Percentiles rank a stretch among this genome's conserved stretches.
Evolutionary conservation across 2,329 filamentous ascomycete genomes (phyloP).

Genomic region (Aspergillus quadrilineatus): DNA sequence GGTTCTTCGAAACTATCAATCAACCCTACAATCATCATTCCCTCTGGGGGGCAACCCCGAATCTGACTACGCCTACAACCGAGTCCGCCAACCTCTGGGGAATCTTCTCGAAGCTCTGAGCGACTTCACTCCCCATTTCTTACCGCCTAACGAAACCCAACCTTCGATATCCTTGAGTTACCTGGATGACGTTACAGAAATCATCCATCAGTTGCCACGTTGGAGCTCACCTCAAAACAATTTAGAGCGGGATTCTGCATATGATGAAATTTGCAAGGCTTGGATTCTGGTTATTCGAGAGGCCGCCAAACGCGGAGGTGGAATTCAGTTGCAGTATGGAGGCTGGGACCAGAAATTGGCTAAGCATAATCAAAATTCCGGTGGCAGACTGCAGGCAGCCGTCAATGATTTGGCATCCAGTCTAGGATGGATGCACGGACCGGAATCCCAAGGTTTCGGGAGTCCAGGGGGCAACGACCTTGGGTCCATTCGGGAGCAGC

Average conservation of each 20-base stretch:
- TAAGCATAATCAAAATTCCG: conserved; percentile 84
- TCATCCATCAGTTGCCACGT: conserved; percentile 84
- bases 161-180: conserved; percentile 80
- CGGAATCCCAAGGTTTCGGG: conserved; percentile 28
- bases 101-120: conserved; percentile 84
- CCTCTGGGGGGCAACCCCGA: conserved; percentile 80
- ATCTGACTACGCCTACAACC: conserved; percentile 92
- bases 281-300: conserved; percentile 92
- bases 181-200: conserved; percentile 82
- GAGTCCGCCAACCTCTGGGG: conserved; percentile 76
- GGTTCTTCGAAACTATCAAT: conserved; percentile 79
- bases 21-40: conserved; percentile 72
- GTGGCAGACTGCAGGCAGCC: conserved; percentile 76
- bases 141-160: conserved; percentile 86
- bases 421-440: conserved; percentile 73
- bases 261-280: conserved; percentile 91
- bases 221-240: conserved; percentile 89
- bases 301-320: conserved; percentile 84
- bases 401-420: conserved; percentile 72
- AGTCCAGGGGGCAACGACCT: conserved; percentile 39
- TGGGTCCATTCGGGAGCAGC: conserved; percentile 55
- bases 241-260: conserved; percentile 90
- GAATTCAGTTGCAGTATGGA: conserved; percentile 82
- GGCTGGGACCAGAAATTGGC: conserved; percentile 87
- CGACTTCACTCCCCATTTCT: conserved; percentile 93